Base-by-base conservation (phyloP, 306 rosid species). In the Bauhinia variegata region DNA sequence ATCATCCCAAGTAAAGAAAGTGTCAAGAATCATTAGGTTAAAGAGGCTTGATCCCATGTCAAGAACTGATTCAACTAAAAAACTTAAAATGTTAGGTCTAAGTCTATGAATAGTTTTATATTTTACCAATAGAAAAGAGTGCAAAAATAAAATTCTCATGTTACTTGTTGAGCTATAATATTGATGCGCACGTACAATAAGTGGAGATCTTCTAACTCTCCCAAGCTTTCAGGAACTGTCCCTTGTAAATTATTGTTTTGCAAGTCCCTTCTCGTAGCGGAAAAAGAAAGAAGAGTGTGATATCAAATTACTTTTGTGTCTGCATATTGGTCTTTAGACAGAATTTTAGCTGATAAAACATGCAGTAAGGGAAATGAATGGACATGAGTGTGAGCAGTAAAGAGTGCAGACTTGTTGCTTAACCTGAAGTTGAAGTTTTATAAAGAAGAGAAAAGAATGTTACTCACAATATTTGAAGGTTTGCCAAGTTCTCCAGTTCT, bases 381-480 rank as follows among this genome's bases (percentile, higher is more conserved):
- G 15, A 50, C 17, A 41, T 17, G 11, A 51, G 28, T 18, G 14
- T 54, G 58, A 48, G 63, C 42, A 19, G 42, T 6, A 16, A 3
- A 56, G 6, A 41, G 47, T 63, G 8, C 18, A 12, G 47, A 52
- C 38, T 70, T 79, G 15, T 9, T 34, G 34, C 17, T 49, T 47
- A 17, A 12, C 16, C 8, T 14, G 65, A 41, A 48, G 52, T 36
- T 18, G 19, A 60, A 52, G 59, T 60, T 32, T 54, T 8, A 8
- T 8, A 50, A 38, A 63, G 56, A 11, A 66, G 50, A 11, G 15
- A 54, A 32, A 39, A 30, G 15, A 36, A 37, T 38, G 46, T 2
- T 49, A 84, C 98, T 86, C 61, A 92, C 98, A 92, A 64, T 71
- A 81, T 72, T 83, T 78, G 82, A 69, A 92, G 98, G 84, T 78